phyloP scores from a whole-genome alignment of 2,329 filamentous ascomycete species.

The Alternaria infectoria region DNA sequence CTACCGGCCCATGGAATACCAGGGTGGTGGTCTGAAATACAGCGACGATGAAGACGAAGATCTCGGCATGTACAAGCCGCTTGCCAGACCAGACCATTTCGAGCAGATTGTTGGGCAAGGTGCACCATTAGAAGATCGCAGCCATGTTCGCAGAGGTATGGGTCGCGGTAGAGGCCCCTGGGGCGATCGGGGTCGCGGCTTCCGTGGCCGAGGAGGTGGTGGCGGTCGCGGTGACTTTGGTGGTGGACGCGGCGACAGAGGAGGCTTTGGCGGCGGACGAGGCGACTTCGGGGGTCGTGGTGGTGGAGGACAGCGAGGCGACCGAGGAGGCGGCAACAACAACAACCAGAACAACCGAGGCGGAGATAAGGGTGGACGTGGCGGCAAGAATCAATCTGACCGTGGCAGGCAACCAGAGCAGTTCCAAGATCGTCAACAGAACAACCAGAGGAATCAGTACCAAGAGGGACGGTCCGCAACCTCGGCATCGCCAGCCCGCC shows the following conservation, averaged over 20 bases:
- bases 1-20: slow-evolving; percentile 35
- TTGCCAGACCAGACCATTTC: slow-evolving; percentile 56
- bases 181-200: slow-evolving; percentile 47
- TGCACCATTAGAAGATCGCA: slow-evolving; percentile 46
- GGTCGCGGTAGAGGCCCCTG: slow-evolving; percentile 41
- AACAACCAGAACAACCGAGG: slow-evolving; percentile 20
- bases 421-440: slow-evolving; percentile 18
- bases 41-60: slow-evolving; percentile 53
- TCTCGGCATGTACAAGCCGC: slow-evolving; percentile 55
- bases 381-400: slow-evolving; percentile 33
- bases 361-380: slow-evolving; percentile 31
- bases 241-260: slow-evolving; percentile 36
- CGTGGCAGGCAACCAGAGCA: slow-evolving; percentile 30
- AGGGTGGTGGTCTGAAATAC: slow-evolving; percentile 50
- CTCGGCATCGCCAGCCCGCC: slow-evolving; percentile 25
- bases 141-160: slow-evolving; percentile 45
- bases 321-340: slow-evolving; percentile 14
- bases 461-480: slow-evolving; percentile 30
- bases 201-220: slow-evolving; percentile 41
- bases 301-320: slow-evolving; percentile 37
- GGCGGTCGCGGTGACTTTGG: slow-evolving; percentile 31
- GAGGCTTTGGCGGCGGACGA: slow-evolving; percentile 23
- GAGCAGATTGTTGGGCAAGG: slow-evolving; percentile 52
- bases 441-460: slow-evolving; percentile 25
- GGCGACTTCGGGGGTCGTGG: slow-evolving; percentile 26